Percentiles rank a stretch among this genome's conserved stretches.
Evolutionary conservation across 2,329 filamentous ascomycete genomes (phyloP).

Genomic region (Rutstroemia sp.): DNA sequence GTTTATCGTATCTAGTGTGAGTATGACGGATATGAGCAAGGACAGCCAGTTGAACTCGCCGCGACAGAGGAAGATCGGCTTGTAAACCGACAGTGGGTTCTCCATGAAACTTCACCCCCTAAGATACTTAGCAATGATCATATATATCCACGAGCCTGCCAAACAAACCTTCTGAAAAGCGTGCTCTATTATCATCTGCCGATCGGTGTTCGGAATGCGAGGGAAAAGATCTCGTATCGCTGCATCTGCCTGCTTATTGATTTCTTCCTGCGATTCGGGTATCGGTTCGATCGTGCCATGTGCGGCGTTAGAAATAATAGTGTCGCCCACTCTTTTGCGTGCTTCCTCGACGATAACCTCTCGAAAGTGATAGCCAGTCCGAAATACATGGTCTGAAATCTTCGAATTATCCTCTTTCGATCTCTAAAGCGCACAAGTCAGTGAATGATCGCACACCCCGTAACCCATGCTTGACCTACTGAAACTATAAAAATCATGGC

Average conservation of each 20-base stretch:
- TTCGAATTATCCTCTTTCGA: slow-evolving; percentile 25
- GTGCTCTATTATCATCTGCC: slow-evolving; percentile 53
- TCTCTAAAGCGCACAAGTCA: slow-evolving; percentile 10
- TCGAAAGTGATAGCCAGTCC: slow-evolving; percentile 54
- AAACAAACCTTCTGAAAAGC: slow-evolving; percentile 53
- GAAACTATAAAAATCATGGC: slow-evolving; percentile 62
- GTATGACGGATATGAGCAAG: slow-evolving; percentile 59
- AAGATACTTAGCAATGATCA: slow-evolving; percentile 12
- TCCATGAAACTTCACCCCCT: slow-evolving; percentile 45
- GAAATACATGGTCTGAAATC: slow-evolving; percentile 43
- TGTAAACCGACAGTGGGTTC: slow-evolving; percentile 52
- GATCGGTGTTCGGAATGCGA: slow-evolving; percentile 57
- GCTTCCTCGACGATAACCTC: slow-evolving; percentile 53
- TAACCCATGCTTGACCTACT: slow-evolving; percentile 34
- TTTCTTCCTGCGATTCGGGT: slow-evolving; percentile 50
- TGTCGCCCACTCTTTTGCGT: slow-evolving; percentile 26
- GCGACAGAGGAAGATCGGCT: slow-evolving; percentile 47
- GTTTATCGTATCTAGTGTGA: slow-evolving; percentile 58
- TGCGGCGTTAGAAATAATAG: slow-evolving; percentile 22
- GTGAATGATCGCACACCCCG: slow-evolving; percentile 5
- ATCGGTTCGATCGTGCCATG: slow-evolving; percentile 45
- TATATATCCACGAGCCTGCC: slow-evolving; percentile 2
- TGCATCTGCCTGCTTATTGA: slow-evolving; percentile 54
- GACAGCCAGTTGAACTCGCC: slow-evolving; percentile 57
- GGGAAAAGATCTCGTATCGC: slow-evolving; percentile 58